Evolutionary conservation across 1,284 basidiomycete species (phyloP).

Genomic region (Cutaneotrichosporon sp.): DNA sequence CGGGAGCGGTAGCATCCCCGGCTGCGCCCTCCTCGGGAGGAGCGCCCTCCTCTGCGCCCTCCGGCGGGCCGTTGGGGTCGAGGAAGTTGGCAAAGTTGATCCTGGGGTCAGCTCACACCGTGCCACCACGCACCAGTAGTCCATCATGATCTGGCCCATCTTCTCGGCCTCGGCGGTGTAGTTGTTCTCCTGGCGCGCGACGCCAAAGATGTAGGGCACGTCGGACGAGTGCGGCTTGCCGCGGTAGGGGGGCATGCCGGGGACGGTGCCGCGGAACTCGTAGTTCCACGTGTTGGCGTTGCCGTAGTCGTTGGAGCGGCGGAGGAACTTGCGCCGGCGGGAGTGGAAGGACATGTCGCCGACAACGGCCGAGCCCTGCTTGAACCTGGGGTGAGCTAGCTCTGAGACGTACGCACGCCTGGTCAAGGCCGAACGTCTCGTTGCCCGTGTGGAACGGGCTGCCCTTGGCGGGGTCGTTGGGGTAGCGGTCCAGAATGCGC

Average conservation of each 20-base stretch:
- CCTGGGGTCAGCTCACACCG: slow-evolving; percentile 21
- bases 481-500: background rate
- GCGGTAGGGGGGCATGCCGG: slow-evolving; percentile 11
- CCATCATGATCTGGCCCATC: slow-evolving; percentile 33
- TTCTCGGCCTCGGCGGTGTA: slow-evolving; percentile 30
- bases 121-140: slow-evolving; percentile 41
- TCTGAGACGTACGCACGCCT: slow-evolving; percentile 17
- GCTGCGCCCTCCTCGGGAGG: too few relatives aligned
- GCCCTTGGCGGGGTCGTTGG: slow-evolving; percentile 18
- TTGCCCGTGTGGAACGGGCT: slow-evolving; percentile 48
- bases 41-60: too few relatives aligned
- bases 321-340: slow-evolving; percentile 34
- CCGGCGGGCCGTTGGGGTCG: slow-evolving; percentile 38
- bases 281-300: slow-evolving; percentile 40
- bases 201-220: slow-evolving; percentile 34
- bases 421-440: slow-evolving; percentile 39
- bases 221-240: slow-evolving; percentile 39
- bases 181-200: slow-evolving; percentile 15
- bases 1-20: too few relatives aligned
- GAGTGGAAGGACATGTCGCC: slow-evolving; percentile 40
- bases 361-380: slow-evolving; percentile 33
- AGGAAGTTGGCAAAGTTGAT: slow-evolving; percentile 47
- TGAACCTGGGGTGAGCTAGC: slow-evolving; percentile 28
- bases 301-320: slow-evolving; percentile 31
- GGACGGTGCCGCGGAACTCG: slow-evolving; percentile 31